A percentile compares a stretch with the other conserved stretches of the same genome.
Conservation (phyloP, 2,329 filamentous ascomycete genomes). For the Coniella lustricola region DNA sequence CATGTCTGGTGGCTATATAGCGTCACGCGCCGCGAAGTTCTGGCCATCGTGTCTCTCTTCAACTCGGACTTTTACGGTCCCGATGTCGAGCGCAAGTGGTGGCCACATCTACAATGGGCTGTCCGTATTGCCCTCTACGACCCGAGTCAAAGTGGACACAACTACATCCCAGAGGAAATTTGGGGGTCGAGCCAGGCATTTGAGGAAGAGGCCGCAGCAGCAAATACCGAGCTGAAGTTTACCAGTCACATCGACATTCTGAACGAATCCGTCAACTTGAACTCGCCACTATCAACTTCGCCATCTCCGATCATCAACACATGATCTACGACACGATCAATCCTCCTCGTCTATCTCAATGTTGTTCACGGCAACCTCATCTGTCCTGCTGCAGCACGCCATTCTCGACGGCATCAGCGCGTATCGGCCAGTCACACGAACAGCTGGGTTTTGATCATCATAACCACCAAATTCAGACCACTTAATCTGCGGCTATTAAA, state of each 20-base stretch:
- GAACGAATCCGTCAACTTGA: conserved; percentile 29
- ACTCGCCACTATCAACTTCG: conserved; percentile 5
- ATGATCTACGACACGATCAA: conserved; percentile 7
- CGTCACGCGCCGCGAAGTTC: conserved; percentile 58
- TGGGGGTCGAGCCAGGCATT: conserved; percentile 48
- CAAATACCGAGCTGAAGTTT: conserved; percentile 26
- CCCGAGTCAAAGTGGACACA: conserved; percentile 35
- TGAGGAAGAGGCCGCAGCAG: conserved; percentile 32
- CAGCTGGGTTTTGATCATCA: too few relatives aligned
- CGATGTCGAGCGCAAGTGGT: conserved; percentile 41
- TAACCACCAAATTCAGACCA: too few relatives aligned
- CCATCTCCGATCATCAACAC: conserved; percentile 8
- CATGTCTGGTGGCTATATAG: conserved; percentile 64
- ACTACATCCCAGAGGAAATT: conserved; percentile 46
- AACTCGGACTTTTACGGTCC: conserved; percentile 43
- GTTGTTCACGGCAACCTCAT: background rate
- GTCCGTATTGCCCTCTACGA: conserved; percentile 53
- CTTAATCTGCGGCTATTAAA: too few relatives aligned
- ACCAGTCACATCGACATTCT: conserved; percentile 41
- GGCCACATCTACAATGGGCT: conserved; percentile 55
- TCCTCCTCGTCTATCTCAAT: background rate
- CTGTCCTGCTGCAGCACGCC: background rate
- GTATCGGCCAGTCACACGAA: too few relatives aligned
- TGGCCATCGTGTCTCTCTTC: conserved; percentile 54
- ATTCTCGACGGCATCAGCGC: too few relatives aligned